Evolutionary conservation across 2,329 filamentous ascomycete genomes (phyloP), one percentile per base, ranked within the genome.

Genomic region (Exophiala sideris): DNA sequence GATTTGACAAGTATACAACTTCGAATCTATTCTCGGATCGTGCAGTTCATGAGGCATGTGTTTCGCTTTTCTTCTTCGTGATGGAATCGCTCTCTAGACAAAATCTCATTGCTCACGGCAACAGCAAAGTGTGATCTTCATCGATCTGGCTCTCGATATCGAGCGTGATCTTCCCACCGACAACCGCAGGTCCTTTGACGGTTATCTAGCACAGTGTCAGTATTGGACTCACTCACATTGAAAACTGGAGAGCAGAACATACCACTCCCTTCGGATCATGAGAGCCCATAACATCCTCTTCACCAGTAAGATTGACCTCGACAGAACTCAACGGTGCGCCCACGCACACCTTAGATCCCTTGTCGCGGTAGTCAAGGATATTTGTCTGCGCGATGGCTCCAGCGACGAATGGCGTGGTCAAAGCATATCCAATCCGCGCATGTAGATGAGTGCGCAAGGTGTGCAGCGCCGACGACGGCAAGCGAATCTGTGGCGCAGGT

Each of bases 301-400:
- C 64, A 9, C 59, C 61, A 4, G 62, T 55, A 57, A 96, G 69
- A 65, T 88, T 81, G 36, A 96, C 70, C 73, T 97, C 92, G 1
- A 92, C 80, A 63, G 84, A 87, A 59, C 87, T 89, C 38, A 94
- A 67, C 2, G 92, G 91, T 8, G 87, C 78, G 2, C 94, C 94
- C 66, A 97, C 96, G 69, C 71, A 72, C 2, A 58, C 60, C 67
- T 40, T 70, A 67, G 38, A 70, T 35, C 71, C 73, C 58, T 79
- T 78, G 61, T 62, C 55, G 45, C 92, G 79, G 70, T 97, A 97
- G 68, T 97, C 92, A 67, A 89, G 95, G 36, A 91, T 79, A 57
- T 89, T 85, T 6, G 89, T 95, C 73, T 97, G 92, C 1, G 87
- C 78, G n/a, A 95, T 82, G 1, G 91, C 87, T 35, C 94, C 94